A percentile compares a stretch with the other conserved stretches of the same genome.
Conservation (phyloP, 768 basidiomycete genomes). For the Stropharia rugosoannulata region DNA sequence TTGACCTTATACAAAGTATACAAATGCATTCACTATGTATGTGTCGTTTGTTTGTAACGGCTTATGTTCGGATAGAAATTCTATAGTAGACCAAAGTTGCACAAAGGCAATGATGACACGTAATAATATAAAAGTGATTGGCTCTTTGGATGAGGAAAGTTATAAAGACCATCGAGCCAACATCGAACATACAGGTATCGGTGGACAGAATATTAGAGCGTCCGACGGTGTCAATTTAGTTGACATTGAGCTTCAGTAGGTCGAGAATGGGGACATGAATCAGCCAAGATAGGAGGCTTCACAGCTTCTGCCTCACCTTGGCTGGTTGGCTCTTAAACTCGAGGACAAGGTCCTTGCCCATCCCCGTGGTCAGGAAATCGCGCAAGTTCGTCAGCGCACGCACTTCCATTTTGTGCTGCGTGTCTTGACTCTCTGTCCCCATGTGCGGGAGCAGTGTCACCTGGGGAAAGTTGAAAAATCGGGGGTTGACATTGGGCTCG, state of each 20-base stretch:
- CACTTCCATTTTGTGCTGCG: conserved; percentile 81
- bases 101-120: too few relatives aligned
- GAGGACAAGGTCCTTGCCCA: conserved; percentile 64
- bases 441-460: conserved; percentile 89
- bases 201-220: too few relatives aligned
- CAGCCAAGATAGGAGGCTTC: conserved; percentile 4
- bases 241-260: background rate
- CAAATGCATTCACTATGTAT: too few relatives aligned
- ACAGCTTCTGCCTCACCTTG: conserved; percentile 31
- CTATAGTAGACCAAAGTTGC: too few relatives aligned
- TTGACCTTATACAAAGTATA: too few relatives aligned
- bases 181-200: too few relatives aligned
- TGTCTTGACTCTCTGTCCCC: conserved; percentile 85
- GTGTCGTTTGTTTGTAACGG: too few relatives aligned
- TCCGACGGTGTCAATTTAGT: background rate
- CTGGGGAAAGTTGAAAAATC: conserved; percentile 77
- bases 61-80: too few relatives aligned
- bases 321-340: conserved; percentile 39
- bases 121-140: too few relatives aligned
- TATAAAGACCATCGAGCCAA: too few relatives aligned
- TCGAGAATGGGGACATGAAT: background rate
- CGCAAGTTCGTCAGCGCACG: conserved; percentile 77
- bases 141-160: too few relatives aligned
- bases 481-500: conserved; percentile 79
- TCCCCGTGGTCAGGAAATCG: conserved; percentile 65